Conservation (phyloP, 73 alveolate genomes). For the Stentor roeselii region DNA sequence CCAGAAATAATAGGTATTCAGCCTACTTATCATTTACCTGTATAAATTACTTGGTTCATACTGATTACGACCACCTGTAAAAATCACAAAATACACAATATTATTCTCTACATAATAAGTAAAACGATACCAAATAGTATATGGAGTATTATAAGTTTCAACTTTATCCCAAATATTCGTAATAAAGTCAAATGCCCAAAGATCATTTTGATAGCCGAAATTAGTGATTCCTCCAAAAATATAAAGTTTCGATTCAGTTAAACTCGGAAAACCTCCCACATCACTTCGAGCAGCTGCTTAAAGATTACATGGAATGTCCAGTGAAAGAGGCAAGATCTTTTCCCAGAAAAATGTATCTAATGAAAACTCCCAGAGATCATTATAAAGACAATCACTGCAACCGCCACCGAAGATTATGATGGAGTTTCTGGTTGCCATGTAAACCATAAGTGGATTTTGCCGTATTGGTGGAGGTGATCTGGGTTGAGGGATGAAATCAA, state of each 20-base stretch:
- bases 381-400: background rate
- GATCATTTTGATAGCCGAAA: background rate
- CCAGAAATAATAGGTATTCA: background rate
- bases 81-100: background rate
- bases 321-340: background rate
- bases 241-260: background rate
- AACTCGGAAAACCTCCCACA: background rate
- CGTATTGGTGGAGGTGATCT: too few relatives aligned
- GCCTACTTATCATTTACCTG: background rate
- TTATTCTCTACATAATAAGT: background rate
- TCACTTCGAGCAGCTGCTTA: constrained; percentile 4
- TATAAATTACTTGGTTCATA: background rate
- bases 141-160: background rate
- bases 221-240: constrained; percentile 3
- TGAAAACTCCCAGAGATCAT: constrained; percentile 1
- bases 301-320: background rate
- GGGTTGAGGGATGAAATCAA: too few relatives aligned
- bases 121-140: background rate
- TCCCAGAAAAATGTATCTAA: background rate
- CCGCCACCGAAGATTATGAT: background rate
- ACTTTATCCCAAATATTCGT: background rate
- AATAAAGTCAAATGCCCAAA: background rate
- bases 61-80: background rate
- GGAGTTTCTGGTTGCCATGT: background rate
- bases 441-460: background rate